Evolutionary conservation across 257 asterid species (phyloP).

Genomic region (Ballota nigra): DNA sequence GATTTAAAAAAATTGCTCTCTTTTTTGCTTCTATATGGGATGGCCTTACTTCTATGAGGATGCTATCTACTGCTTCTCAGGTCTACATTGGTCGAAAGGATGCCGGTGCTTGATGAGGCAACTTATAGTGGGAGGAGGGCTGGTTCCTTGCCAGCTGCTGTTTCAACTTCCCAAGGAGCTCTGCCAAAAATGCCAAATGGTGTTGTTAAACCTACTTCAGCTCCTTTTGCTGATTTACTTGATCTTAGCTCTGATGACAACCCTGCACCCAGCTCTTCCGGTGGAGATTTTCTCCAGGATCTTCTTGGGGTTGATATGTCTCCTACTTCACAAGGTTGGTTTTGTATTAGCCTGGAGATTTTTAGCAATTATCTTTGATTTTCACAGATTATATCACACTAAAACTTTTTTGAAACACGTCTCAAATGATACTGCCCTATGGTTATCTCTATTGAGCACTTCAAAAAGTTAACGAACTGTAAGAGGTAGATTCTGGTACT

Average conservation of each 20-base stretch:
- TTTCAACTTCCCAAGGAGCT: conserved; percentile 75
- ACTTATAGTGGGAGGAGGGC: conserved; percentile 79
- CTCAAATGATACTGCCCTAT: conserved; percentile 10
- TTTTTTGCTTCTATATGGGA: conserved; percentile 14
- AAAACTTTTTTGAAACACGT: background rate
- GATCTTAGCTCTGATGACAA: conserved; percentile 79
- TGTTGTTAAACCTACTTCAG: conserved; percentile 56
- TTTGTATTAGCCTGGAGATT: conserved; percentile 12
- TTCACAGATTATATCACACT: conserved; percentile 5
- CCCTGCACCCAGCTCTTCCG: conserved; percentile 67
- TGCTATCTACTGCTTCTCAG: conserved; percentile 41
- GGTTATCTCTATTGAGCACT: background rate
- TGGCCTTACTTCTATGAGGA: conserved; percentile 18
- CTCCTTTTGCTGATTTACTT: conserved; percentile 85
- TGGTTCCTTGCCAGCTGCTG: conserved; percentile 67
- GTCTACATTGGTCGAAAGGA: conserved; percentile 83
- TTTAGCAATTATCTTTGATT: conserved; percentile 6
- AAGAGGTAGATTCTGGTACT: background rate
- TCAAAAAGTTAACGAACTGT: background rate
- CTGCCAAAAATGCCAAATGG: conserved; percentile 81
- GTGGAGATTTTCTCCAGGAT: conserved; percentile 87
- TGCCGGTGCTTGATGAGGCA: conserved; percentile 97
- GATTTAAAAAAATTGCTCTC: background rate
- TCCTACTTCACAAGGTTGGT: conserved; percentile 64
- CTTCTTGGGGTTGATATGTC: conserved; percentile 82